A percentile compares a stretch with the other conserved stretches of the same genome.
phyloP scores from a whole-genome alignment of 768 basidiomycete species.

The Kwoniella dendrophila region DNA sequence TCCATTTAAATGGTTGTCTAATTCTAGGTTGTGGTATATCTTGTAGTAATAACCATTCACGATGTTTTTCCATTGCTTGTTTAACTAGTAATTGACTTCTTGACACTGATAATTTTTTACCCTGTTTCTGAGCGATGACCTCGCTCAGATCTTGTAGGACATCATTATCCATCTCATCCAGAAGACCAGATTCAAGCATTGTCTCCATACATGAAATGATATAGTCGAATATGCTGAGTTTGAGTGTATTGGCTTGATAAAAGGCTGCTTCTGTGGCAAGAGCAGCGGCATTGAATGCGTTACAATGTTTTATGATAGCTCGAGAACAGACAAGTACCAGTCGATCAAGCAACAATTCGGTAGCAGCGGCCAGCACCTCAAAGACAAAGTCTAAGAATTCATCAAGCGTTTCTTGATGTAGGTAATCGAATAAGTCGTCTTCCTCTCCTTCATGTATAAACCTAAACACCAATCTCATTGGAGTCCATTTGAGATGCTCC shows the following conservation, averaged over 20 bases:
- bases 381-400: constrained; percentile 84
- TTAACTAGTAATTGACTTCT: constrained; percentile 64
- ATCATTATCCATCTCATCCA: constrained; percentile 71
- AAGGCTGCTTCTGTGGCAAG: constrained; percentile 79
- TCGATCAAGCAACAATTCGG: constrained; percentile 83
- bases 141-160: constrained; percentile 70
- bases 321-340: constrained; percentile 80
- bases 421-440: constrained; percentile 68
- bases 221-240: constrained; percentile 73
- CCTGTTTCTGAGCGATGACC: constrained; percentile 66
- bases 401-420: constrained; percentile 71
- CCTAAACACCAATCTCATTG: constrained; percentile 73
- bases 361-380: constrained; percentile 80
- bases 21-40: constrained; percentile 56
- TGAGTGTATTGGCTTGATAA: constrained; percentile 71
- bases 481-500: constrained; percentile 70
- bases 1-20: constrained; percentile 46
- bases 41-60: constrained; percentile 67
- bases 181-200: constrained; percentile 74
- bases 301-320: constrained; percentile 69
- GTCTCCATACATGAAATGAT: constrained; percentile 82
- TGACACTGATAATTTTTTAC: constrained; percentile 67
- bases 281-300: constrained; percentile 74
- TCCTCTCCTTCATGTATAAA: constrained; percentile 77
- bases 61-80: constrained; percentile 65